phyloP scores from a whole-genome alignment of 805 yeast genomes.

The Jamesozyma spencerorum region DNA sequence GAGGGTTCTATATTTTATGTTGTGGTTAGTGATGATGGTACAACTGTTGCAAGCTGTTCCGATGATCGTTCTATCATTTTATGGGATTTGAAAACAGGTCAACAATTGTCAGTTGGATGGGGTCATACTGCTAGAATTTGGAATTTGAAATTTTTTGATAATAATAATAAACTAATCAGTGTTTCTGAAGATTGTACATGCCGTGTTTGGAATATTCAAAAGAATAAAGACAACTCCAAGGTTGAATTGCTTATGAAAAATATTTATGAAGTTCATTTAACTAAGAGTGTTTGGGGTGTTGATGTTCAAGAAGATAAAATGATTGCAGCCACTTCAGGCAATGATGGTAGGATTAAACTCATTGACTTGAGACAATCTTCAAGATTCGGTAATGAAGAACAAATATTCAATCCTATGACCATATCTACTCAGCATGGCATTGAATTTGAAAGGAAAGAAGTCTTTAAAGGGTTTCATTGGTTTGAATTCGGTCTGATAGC shows the following conservation, averaged over 20 bases:
- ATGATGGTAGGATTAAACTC: slow-evolving; percentile 74
- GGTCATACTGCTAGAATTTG: slow-evolving; percentile 95
- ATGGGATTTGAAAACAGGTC: slow-evolving; percentile 55
- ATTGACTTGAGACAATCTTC: slow-evolving; percentile 39
- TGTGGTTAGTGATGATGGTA: slow-evolving; percentile 46
- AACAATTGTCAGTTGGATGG: slow-evolving; percentile 74
- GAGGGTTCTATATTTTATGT: slow-evolving; percentile 90
- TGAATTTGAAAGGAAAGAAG: slow-evolving; percentile 38
- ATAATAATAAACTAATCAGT: slow-evolving; percentile 41
- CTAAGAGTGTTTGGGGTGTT: slow-evolving; percentile 82
- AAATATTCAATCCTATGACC: slow-evolving; percentile 24
- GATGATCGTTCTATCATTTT: slow-evolving; percentile 85
- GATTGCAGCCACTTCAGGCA: slow-evolving; percentile 79
- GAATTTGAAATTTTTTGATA: slow-evolving; percentile 53
- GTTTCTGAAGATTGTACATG: slow-evolving; percentile 83
- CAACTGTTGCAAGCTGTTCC: slow-evolving; percentile 67
- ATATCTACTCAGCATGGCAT: slow-evolving; percentile 28
- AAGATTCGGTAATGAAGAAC: slow-evolving; percentile 27
- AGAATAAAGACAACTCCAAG: slow-evolving; percentile 8
- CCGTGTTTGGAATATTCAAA: slow-evolving; percentile 57
- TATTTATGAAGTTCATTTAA: slow-evolving; percentile 63
- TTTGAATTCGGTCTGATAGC: slow-evolving; percentile 39
- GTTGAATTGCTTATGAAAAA: slow-evolving; percentile 21
- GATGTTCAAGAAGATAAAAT: slow-evolving; percentile 40
- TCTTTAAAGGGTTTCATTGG: slow-evolving; percentile 51